Evolutionary conservation across 768 basidiomycete genomes (phyloP), one percentile per base, ranked within the genome.

Genomic region (Macrolepiota fuliginosa): DNA sequence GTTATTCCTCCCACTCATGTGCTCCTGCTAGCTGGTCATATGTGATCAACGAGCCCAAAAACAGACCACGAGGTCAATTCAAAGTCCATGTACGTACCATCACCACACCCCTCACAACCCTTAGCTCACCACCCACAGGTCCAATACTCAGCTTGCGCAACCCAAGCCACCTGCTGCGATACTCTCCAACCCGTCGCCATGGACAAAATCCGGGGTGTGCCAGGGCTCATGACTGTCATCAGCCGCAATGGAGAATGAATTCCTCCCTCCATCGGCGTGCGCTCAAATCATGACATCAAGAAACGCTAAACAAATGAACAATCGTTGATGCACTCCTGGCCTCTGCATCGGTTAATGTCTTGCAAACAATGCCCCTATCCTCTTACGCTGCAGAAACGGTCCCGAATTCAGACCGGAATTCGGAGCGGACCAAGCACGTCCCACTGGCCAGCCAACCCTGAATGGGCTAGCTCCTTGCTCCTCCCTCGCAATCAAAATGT

Each of bases 141-240:
- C 55, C 79, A 76, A 25, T 92, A 92, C 66, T 76, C 71, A 19
- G 90, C 88, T 6, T 78, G 73, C 3, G 86, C 87, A 4, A 82
- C 85, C 2, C 82, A 79, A 54, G 84, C 86, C 2, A 68, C 73
- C 7, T 65, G 65, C 2, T 72, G 76, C 2, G 89, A 91, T 70
- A 84, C 88, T 10, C 81, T 80, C 66, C 77, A 77, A 35, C 89
- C 89, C 1, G 82, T 91, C 24, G 83, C 84, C 1, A 71, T 91
- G 56, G 83, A 88, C 60, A 78, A 81, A 62, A 83, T 82, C 47
- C 79, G 74, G 64, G 79, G 81, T 64, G 78, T 91, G 2, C 86
- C 89, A 5, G 90, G 90, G 11, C 79, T 91, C 35, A 92, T 92
- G 90, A 91, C 88, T 40, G 83, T 91, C 70, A 32, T 86, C 53